Conservation (phyloP, 23 red algal species). For the Pyropia yezoensis region DNA sequence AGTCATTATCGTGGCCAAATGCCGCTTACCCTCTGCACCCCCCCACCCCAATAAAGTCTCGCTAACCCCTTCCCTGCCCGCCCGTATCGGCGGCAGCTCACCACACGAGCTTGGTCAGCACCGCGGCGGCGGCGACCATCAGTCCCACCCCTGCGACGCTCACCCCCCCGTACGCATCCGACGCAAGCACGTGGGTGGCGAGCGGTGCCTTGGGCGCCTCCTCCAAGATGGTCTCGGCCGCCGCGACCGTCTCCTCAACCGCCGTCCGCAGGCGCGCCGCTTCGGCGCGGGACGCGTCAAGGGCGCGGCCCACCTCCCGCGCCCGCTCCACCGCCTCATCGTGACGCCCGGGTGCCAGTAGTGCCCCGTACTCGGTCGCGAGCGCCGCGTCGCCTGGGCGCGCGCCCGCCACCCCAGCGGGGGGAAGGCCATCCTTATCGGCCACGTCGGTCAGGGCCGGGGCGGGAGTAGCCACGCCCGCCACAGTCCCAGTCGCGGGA, state of each 20-base stretch:
- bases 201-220: conserved; percentile 36
- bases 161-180: conserved; percentile 44
- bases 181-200: conserved; percentile 11
- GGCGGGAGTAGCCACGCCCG: background rate
- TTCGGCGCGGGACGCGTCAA: conserved; percentile 30
- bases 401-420: too few relatives aligned
- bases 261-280: conserved; percentile 29
- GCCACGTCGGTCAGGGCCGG: conserved; percentile 2
- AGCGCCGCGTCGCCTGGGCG: too few relatives aligned
- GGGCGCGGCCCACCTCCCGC: conserved; percentile 2
- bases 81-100: too few relatives aligned
- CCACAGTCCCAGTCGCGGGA: background rate
- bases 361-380: too few relatives aligned
- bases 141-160: conserved; percentile 34
- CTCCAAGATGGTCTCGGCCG: conserved; percentile 20
- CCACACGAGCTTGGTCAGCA: too few relatives aligned
- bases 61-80: too few relatives aligned
- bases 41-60: too few relatives aligned
- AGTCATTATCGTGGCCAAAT: too few relatives aligned
- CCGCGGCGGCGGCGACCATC: conserved; percentile 6
- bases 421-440: background rate
- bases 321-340: conserved; percentile 42
- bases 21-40: too few relatives aligned
- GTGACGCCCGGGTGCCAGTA: background rate
- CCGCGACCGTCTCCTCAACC: conserved; percentile 38